Evolutionary conservation across 306 rosid species (phyloP), one percentile per base, ranked within the genome.

Genomic region (Fragaria vesca): DNA sequence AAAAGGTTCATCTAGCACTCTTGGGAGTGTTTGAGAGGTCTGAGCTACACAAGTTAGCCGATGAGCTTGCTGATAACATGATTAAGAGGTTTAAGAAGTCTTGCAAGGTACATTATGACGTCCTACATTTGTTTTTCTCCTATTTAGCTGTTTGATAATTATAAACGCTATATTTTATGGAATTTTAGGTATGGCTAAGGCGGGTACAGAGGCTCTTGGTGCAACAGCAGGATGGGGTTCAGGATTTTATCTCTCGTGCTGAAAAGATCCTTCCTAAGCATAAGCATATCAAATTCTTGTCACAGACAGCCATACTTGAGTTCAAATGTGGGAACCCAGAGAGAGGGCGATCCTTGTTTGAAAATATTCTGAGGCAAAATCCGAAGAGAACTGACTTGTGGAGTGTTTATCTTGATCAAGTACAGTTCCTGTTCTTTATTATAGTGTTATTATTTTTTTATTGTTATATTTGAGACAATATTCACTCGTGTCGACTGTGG

Each of bases 401-500:
- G 99, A 93, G 96, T 78, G 71, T 95, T 70, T 95, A 95, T 88
- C 91, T 95, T 71, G 99, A 95, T 87, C 99, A 95, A 82, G 98
- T 92, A 92, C 79, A 74, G 52, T 70, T 47, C 34, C 57, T 50
- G 1, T 26, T 55, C 54, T 42, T 24, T 8, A 20, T 17, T 26
- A 50, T 3, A 5, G 8, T 76, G 7, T 36, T 66, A 10, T 66
- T 12, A 38, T 38, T 66, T 74, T 34, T 34, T 40, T 58, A 50
- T 50, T 71, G 16, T 46, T 50, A 61, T 63, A 72, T n/a, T 4
- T 30, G 57, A 66, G 73, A 28, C 28, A 1, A n/a, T 74, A 60
- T 69, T 80, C 36, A 71, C 72, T 47, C 52, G 76, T 52, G 69
- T 78, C 6, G 55, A 30, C 63, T 8, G 34, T 79, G 62, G 77